These are phyloP conservation scores for Mucor irregularis DNA, from an alignment of 371 early-diverging fungal genomes.

Conservation along the genomic window DNA sequence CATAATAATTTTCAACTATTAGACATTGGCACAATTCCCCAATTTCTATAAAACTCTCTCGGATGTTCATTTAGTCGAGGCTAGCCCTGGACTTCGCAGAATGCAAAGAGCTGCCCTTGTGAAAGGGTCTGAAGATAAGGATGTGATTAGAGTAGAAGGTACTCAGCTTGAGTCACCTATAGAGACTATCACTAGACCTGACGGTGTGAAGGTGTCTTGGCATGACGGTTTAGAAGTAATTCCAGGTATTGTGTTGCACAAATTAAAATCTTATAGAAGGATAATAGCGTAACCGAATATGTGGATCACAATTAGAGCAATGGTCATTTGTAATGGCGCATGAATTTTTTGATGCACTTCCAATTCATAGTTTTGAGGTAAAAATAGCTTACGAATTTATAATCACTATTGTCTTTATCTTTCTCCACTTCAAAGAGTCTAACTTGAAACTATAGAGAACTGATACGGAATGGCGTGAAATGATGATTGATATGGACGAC, in stretches of 20 bases:
- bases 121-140: conserved; percentile 42
- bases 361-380: conserved; percentile 86
- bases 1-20: neutral
- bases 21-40: conserved; percentile 69
- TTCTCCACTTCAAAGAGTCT: neutral
- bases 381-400: neutral
- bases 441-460: conserved; percentile 51
- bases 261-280: neutral
- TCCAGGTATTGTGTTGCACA: conserved; percentile 40
- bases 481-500: conserved; percentile 85
- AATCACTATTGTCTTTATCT: neutral
- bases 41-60: conserved; percentile 62
- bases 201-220: conserved; percentile 69
- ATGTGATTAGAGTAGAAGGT: conserved; percentile 32
- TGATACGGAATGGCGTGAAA: conserved; percentile 84
- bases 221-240: conserved; percentile 72
- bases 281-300: neutral
- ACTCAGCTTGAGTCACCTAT: conserved; percentile 27
- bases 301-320: conserved; percentile 31
- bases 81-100: conserved; percentile 74
- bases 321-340: conserved; percentile 80
- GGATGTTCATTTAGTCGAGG: conserved; percentile 81
- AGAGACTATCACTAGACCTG: conserved; percentile 39
- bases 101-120: conserved; percentile 65
- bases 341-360: conserved; percentile 97